phyloP scores from a whole-genome alignment of 2,329 filamentous ascomycete species.

The Colletotrichum simmondsii region DNA sequence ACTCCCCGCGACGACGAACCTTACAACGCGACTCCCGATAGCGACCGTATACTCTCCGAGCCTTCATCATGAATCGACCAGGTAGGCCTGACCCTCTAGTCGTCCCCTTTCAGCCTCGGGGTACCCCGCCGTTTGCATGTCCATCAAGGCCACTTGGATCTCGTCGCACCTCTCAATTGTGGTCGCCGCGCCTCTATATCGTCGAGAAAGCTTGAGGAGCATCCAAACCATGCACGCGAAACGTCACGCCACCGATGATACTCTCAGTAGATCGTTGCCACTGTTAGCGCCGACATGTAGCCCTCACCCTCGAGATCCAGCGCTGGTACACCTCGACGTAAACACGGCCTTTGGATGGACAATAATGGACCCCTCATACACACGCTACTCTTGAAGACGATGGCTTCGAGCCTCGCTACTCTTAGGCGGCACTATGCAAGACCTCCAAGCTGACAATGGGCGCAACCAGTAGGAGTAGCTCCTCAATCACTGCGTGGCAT shows the following conservation, averaged over 20 bases:
- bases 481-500: constrained; percentile 72
- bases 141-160: constrained; percentile 19
- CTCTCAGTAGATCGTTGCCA: constrained; percentile 11
- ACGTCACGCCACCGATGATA: not conserved
- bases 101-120: constrained; percentile 34
- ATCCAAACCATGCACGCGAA: constrained; percentile 10
- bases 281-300: not conserved
- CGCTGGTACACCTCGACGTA: not conserved
- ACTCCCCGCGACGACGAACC: constrained; percentile 23
- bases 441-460: constrained; percentile 44
- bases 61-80: constrained; percentile 68
- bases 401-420: not conserved
- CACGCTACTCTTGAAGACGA: not conserved
- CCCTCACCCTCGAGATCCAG: not conserved
- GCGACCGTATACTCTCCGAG: constrained; percentile 19
- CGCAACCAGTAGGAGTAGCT: constrained; percentile 60
- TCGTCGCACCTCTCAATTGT: constrained; percentile 9
- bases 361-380: not conserved
- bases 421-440: not conserved
- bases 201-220: not conserved
- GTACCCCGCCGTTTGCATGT: constrained; percentile 32
- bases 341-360: not conserved
- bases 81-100: constrained; percentile 54
- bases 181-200: not conserved
- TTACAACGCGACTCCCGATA: constrained; percentile 31